Percentiles rank a stretch among this genome's conserved stretches.
Evolutionary conservation across 345 rosid genomes (phyloP).

Genomic region (Murraya paniculata): DNA sequence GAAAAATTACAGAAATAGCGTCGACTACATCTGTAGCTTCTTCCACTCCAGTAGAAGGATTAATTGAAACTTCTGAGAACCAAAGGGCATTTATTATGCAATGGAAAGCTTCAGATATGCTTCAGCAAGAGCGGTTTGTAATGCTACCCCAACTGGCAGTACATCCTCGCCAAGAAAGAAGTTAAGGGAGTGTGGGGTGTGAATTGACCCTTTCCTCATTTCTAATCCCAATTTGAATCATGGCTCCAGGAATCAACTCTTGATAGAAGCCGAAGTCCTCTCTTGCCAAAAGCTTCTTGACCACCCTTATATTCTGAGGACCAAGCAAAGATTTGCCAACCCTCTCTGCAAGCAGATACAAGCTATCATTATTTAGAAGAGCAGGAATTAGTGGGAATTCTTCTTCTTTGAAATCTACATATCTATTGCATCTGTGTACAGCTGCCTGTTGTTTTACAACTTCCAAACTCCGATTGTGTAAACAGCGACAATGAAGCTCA

Average conservation of each 20-base stretch:
- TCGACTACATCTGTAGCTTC: no score
- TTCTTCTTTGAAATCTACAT: constrained; percentile 42
- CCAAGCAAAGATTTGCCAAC: constrained; percentile 58
- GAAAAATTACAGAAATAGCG: no score
- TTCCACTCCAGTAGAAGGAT: no score
- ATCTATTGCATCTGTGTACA: constrained; percentile 55
- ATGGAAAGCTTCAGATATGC: constrained; percentile 31
- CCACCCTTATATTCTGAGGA: constrained; percentile 44
- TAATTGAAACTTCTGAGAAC: neutral
- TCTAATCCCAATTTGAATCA: constrained; percentile 59
- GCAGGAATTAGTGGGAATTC: constrained; percentile 59
- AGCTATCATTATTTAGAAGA: constrained; percentile 46
- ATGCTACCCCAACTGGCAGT: no score
- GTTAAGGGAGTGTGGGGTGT: constrained; percentile 48
- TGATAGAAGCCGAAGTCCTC: constrained; percentile 87
- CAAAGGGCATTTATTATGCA: constrained; percentile 1
- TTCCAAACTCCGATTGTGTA: constrained; percentile 26
- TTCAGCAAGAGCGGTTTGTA: no score
- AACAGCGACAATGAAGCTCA: neutral
- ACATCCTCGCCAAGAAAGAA: no score
- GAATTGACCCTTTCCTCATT: constrained; percentile 67
- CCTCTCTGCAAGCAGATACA: constrained; percentile 48
- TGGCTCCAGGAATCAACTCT: constrained; percentile 66
- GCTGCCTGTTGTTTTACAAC: constrained; percentile 65
- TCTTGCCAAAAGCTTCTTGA: constrained; percentile 57